These are phyloP conservation scores for Penicillium sp. DNA, from an alignment of 2,329 filamentous ascomycete genomes.

Conservation along the genomic window DNA sequence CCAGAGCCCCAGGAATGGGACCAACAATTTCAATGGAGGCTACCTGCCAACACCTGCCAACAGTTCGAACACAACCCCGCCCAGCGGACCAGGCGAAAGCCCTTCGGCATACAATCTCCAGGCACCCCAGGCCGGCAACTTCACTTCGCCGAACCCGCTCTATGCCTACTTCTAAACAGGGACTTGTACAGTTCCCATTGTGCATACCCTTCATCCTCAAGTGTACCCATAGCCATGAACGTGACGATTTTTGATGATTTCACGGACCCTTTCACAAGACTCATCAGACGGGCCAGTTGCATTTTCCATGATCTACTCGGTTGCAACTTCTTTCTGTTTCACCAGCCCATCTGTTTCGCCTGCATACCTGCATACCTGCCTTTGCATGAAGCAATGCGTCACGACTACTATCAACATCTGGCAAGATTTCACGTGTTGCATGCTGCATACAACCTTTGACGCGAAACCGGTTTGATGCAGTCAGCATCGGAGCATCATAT, in stretches of 20 bases:
- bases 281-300: constrained; percentile 26
- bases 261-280: constrained; percentile 22
- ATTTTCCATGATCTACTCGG: constrained; percentile 14
- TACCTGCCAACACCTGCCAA: constrained; percentile 22
- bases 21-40: constrained; percentile 26
- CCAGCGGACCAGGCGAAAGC: constrained; percentile 24
- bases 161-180: constrained; percentile 35
- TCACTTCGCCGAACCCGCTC: constrained; percentile 29
- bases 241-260: constrained; percentile 35
- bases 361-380: constrained; percentile 14
- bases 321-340: constrained; percentile 6
- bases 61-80: constrained; percentile 8
- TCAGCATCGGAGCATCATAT: constrained; percentile 6
- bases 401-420: constrained; percentile 17
- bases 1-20: constrained; percentile 14
- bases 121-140: constrained; percentile 28
- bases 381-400: constrained; percentile 22
- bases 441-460: constrained; percentile 17
- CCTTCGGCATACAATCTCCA: constrained; percentile 32
- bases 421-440: constrained; percentile 23
- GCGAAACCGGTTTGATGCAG: constrained; percentile 18
- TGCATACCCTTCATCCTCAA: constrained; percentile 23
- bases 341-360: constrained; percentile 14
- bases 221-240: constrained; percentile 43
- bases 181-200: constrained; percentile 14